Evolutionary conservation across 345 rosid genomes (phyloP), one percentile per base, ranked within the genome.

Genomic region (Bruguiera gymnorhiza): DNA sequence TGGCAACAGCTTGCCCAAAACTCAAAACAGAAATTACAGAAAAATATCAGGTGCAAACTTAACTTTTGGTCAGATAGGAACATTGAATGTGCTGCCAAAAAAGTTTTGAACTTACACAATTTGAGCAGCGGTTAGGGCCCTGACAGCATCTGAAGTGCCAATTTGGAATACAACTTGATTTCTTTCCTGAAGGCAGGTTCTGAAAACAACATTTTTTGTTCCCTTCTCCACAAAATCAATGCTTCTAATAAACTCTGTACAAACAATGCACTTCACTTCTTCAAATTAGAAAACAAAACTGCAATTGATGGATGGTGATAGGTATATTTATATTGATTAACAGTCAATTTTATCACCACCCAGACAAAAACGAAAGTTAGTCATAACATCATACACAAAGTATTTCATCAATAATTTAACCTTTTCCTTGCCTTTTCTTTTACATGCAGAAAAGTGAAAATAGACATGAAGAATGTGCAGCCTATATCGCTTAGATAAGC

Each of bases 101-200:
- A 5, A 55, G 30, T 23, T 23, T 21, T 55, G 29, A 23, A 73
- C 89, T 78, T 71, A 93, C 97, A 93, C 96, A 46, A 93, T 73
- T 79, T 88, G 82, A 76, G 97, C 86, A 70, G 98, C 94, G 20
- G 74, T 84, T 64, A 93, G 70, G 65, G 97, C 98, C 79, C 98
- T 93, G 62, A 81, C 86, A 64, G 98, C 96, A 89, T 93, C 89
- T 70, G 98, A 89, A 72, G 98, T 93, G 56, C 98, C 98, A 83
- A 93, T 84, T 70, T 91, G 97, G 76, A 90, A 89, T 50, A 90
- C 96, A 36, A 93, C 89, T 29, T 52, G 90, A 20, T 76, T 76
- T 65, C 74, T 80, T 76, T 93, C 98, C 75, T 75, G 76, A 54
- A 73, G 62, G 80, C 94, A 93, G 68, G 97, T 91, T 74, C 97